Percentiles rank a stretch among this genome's conserved stretches.
Conservation (phyloP, 164 flowering plant species). For the Tinospora cordifolia region DNA sequence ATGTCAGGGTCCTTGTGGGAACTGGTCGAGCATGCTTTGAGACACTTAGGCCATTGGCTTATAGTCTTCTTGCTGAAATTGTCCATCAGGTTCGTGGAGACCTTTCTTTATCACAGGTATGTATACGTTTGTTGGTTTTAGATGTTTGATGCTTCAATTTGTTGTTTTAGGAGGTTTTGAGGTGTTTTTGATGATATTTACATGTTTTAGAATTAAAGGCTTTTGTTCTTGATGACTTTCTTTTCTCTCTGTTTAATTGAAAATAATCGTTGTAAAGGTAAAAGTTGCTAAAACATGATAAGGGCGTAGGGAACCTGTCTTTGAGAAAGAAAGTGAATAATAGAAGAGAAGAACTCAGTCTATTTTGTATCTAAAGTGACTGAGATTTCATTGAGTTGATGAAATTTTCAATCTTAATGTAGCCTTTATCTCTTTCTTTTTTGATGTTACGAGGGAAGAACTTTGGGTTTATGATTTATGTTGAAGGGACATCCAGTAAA, state of each 20-base stretch:
- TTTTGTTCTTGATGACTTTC: background rate
- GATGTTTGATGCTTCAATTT: background rate
- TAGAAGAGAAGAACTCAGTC: no score
- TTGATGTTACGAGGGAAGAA: no score
- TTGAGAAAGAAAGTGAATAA: background rate
- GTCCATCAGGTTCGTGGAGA: slow-evolving; percentile 92
- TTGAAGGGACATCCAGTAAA: no score
- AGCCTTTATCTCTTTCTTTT: no score
- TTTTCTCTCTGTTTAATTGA: background rate
- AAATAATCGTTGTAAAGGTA: background rate
- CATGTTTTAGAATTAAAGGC: background rate
- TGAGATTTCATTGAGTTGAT: background rate
- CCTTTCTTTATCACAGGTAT: slow-evolving; percentile 86
- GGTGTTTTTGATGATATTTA: background rate
- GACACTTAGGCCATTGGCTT: slow-evolving; percentile 91
- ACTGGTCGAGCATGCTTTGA: slow-evolving; percentile 93
- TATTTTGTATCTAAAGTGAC: background rate
- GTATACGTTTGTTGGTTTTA: background rate
- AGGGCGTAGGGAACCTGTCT: no score
- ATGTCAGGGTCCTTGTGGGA: slow-evolving; percentile 81
- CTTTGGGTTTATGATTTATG: no score
- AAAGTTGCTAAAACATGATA: background rate
- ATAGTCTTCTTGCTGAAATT: slow-evolving; percentile 93
- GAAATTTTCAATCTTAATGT: no score
- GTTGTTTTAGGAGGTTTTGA: background rate